Base-by-base conservation (phyloP, 179 eudicot species). In the Corrigiola litoralis region DNA sequence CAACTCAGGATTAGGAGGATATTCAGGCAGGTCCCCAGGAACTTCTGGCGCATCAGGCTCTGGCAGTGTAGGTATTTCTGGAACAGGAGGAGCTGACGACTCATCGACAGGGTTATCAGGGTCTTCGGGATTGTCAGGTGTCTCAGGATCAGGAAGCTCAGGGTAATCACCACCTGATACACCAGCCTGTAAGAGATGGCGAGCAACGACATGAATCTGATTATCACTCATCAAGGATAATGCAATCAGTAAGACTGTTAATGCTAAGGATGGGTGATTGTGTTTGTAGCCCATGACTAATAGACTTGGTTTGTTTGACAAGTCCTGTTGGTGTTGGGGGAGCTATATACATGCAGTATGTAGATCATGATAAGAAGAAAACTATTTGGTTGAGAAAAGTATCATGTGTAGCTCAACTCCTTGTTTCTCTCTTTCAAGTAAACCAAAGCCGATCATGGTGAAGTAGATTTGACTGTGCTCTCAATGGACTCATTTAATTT, bases 381-480 rank as follows among this genome's bases (percentile, higher is more conserved):
- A 27, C 31, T 2, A 40, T 17, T 51, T 46, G 31, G 77, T 61
- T 73, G 64, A 67, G 72, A 62, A 73, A 37, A 29, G 36, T 29
- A 5, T 13, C 10, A 6, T 34, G 47, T 47, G 52, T 46, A 53
- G 72, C 64, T 67, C 68, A 67, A 61, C 77, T 61, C 54, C 62
- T 47, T 59, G n/a, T 40, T 47, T 33, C n/a, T 49, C 23, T 14
- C 21, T 14, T 56, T 18, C 59, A 67, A 62, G 60, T 48, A 47
- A 54, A 64, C 7, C 18, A 17, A 44, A 46, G 18, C 1, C 4
- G 33, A n/a, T 44, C 28, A 52, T 63, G 4, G 20, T 45, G 46
- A 51, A 53, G 75, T 71, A 56, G 69, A 53, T 71, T 47, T 71
- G 75, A 71, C 69, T 55, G n/a, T n/a, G n/a, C n/a, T n/a, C n/a